Conservation (phyloP, 2,329 filamentous ascomycete genomes). For the Cadophora malorum region DNA sequence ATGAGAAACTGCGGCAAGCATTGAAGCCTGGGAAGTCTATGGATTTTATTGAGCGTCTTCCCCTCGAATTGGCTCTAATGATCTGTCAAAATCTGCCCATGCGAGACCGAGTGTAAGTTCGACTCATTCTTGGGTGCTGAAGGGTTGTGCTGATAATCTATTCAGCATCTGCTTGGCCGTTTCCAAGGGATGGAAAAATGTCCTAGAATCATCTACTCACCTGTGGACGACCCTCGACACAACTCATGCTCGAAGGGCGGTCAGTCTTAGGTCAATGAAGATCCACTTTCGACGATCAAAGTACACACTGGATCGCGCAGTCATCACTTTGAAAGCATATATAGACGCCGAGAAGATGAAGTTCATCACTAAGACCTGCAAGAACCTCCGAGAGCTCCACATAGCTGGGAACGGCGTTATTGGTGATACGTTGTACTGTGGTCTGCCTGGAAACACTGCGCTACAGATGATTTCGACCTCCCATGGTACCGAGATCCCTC, state of each 20-base stretch:
- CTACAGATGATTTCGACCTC: constrained; percentile 35
- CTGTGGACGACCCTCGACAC: constrained; percentile 45
- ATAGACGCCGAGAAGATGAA: constrained; percentile 37
- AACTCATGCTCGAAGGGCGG: constrained; percentile 26
- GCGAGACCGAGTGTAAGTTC: constrained; percentile 42
- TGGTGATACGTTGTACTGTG: constrained; percentile 38
- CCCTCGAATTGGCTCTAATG: constrained; percentile 45
- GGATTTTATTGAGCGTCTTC: constrained; percentile 45
- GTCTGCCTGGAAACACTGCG: constrained; percentile 34
- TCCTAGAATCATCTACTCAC: constrained; percentile 42
- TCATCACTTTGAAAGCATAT: constrained; percentile 34
- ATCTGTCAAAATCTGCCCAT: constrained; percentile 41
- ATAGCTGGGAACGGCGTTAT: constrained; percentile 35
- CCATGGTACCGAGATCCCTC: constrained; percentile 31
- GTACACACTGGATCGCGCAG: constrained; percentile 40
- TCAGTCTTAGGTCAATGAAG: constrained; percentile 39
- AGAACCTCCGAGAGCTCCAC: constrained; percentile 38
- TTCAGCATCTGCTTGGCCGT: constrained; percentile 43
- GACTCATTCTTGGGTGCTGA: neutral
- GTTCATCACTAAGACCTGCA: constrained; percentile 40
- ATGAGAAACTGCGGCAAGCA: constrained; percentile 40
- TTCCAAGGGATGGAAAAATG: constrained; percentile 41
- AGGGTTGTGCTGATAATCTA: neutral
- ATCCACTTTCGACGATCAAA: constrained; percentile 41
- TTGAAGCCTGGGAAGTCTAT: constrained; percentile 37